Percentiles rank a stretch among this genome's conserved stretches.
phyloP scores from a whole-genome alignment of 2,329 filamentous ascomycete genomes.

The Lasiodiplodia hormozganensis region DNA sequence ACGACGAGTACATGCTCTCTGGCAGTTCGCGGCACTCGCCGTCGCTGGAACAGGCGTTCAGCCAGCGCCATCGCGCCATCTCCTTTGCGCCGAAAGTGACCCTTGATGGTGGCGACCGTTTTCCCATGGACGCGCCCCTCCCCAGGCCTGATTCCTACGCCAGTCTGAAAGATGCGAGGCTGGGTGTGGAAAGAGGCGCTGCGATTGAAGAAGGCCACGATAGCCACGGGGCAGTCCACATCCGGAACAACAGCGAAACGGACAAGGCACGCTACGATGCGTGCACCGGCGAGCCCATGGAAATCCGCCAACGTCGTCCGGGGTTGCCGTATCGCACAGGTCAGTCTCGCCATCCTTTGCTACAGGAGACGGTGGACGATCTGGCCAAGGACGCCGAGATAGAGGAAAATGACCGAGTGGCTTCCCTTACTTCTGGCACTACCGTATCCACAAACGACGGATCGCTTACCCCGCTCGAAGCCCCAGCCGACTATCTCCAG shows the following conservation, averaged over 20 bases:
- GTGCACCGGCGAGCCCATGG: constrained; percentile 26
- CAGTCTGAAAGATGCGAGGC: neutral
- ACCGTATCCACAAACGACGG: constrained; percentile 50
- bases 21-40: constrained; percentile 2
- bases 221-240: constrained; percentile 33
- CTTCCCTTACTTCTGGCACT: constrained; percentile 52
- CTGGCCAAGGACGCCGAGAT: constrained; percentile 23
- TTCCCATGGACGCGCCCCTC: constrained; percentile 47
- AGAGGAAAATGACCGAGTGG: constrained; percentile 43
- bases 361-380: constrained; percentile 43
- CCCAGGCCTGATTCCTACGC: constrained; percentile 36
- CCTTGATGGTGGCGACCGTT: constrained; percentile 49
- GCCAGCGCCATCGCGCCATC: constrained; percentile 47
- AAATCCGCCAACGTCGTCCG: constrained; percentile 26
- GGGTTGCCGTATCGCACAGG: constrained; percentile 41
- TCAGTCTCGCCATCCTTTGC: constrained; percentile 44
- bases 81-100: constrained; percentile 50
- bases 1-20: constrained; percentile 25
- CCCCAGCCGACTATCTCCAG: constrained; percentile 39
- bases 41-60: constrained; percentile 34
- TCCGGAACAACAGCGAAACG: constrained; percentile 33
- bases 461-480: constrained; percentile 46
- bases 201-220: constrained; percentile 32
- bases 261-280: constrained; percentile 39
- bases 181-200: constrained; percentile 31